A percentile compares a stretch with the other conserved stretches of the same genome.
phyloP scores from a whole-genome alignment of 371 early-diverging fungal species.

The Mortierella polycephala region DNA sequence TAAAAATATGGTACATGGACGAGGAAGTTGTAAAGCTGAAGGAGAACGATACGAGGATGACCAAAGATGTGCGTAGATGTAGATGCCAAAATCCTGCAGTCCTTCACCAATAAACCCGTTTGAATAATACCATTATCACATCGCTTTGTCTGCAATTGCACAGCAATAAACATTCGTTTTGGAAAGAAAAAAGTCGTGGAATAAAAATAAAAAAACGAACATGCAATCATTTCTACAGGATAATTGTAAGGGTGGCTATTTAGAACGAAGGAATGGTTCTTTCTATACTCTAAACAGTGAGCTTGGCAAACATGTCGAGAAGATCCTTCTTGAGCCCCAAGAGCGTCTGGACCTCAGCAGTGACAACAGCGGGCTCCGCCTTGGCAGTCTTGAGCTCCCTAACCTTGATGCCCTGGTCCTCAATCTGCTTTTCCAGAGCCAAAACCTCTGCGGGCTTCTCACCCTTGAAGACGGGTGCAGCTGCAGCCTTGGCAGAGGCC shows the following conservation, averaged over 20 bases:
- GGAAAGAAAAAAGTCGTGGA: neutral
- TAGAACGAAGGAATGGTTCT: neutral
- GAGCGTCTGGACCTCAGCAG: constrained; percentile 56
- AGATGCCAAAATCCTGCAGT: too few relatives aligned
- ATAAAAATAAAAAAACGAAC: neutral
- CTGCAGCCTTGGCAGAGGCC: constrained; percentile 38
- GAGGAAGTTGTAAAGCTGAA: neutral
- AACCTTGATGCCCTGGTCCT: constrained; percentile 63
- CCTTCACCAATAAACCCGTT: too few relatives aligned
- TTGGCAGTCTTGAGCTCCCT: constrained; percentile 66
- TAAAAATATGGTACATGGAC: neutral
- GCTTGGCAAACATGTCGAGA: constrained; percentile 43
- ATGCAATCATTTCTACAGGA: neutral
- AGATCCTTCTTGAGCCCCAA: constrained; percentile 61
- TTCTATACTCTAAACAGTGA: constrained; percentile 18
- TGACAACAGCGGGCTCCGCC: constrained; percentile 55
- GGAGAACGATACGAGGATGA: too few relatives aligned
- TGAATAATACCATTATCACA: too few relatives aligned
- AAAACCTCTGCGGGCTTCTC: constrained; percentile 60
- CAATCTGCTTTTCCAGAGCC: constrained; percentile 61
- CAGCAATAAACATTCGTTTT: too few relatives aligned
- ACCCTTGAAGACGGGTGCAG: constrained; percentile 56
- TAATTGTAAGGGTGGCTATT: neutral
- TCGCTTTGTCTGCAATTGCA: too few relatives aligned
- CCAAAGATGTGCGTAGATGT: too few relatives aligned